Base-by-base conservation (phyloP, 129 eudicot species). In the Lonicera japonica region DNA sequence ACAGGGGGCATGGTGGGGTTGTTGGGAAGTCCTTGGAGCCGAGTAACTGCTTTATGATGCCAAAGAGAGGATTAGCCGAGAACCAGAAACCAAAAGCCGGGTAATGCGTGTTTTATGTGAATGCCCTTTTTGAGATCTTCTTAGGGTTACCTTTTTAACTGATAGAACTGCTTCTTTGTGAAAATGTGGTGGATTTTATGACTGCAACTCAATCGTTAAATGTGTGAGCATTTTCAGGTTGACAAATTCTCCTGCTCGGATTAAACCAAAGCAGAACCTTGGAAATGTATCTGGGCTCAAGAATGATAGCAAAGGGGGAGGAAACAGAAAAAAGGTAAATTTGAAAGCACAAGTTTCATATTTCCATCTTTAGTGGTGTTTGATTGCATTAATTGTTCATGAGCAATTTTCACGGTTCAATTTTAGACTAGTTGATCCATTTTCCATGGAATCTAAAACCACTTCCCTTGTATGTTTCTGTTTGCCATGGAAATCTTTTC, bases 21-120 rank as follows among this genome's bases (percentile, higher is more conserved):
- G 43, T 18, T 45, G 21, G 41, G 21, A 62, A 46, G 25, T 10
- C 67, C 22, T 62, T 45, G 21, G 56, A 23, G 67, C 16, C 41
- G 23, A 62, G 67, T 50, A 62, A 55, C 40, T 5, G 16, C 55
- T 8, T 21, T 25, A 46, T 46, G 67, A 62, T 38, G 17, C 56
- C 16, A 46, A 62, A 50, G 25, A 46, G 56, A 21, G 56, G 56
- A 45, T 55, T 41, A 62, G 16, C 67, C 22, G 67, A 43, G 67
- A 62, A 62, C 19, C 67, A 62, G 23, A 62, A 62, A 62, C 56
- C 67, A 46, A 62, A 62, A 62, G 48, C 4, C 67, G 45, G 21
- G 67, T 62, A 62, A 62, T 62, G 43, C 40, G 3, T 1, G 20
- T 16, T 46, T 12, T 22, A 61, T 24, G 55, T 8, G 22, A 11